phyloP scores from a whole-genome alignment of 129 eudicot genomes.

The Escallonia herrerae region DNA sequence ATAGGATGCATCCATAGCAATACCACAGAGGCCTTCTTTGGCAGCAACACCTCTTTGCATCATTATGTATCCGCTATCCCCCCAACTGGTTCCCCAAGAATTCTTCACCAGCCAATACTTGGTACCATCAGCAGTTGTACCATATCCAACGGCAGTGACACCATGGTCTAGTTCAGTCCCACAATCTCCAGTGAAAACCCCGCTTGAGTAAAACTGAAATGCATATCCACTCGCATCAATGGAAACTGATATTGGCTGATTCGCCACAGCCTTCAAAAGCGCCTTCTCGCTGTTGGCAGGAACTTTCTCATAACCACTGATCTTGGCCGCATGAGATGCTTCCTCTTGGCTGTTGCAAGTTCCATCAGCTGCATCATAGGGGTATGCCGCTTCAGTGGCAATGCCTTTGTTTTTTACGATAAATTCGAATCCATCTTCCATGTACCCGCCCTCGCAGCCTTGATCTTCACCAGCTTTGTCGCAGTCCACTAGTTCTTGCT shows the following conservation, averaged over 20 bases:
- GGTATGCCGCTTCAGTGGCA: constrained; percentile 34
- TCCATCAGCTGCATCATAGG: constrained; percentile 16
- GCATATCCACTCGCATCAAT: constrained; percentile 17
- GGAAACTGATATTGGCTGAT: constrained; percentile 24
- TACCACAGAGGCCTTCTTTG: constrained; percentile 38
- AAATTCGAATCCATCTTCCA: constrained; percentile 35
- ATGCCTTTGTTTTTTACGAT: constrained; percentile 37
- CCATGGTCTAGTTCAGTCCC: constrained; percentile 27
- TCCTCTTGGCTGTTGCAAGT: constrained; percentile 24
- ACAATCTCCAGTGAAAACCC: constrained; percentile 25
- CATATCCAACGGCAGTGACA: constrained; percentile 26
- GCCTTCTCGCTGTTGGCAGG: too few species aligned
- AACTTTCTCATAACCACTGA: too few species aligned
- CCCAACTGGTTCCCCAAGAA: constrained; percentile 37
- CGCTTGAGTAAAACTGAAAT: constrained; percentile 20
- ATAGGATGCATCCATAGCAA: constrained; percentile 37
- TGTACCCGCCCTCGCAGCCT: constrained; percentile 45
- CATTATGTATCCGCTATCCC: constrained; percentile 43
- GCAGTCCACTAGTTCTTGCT: constrained; percentile 51
- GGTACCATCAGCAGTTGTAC: constrained; percentile 6
- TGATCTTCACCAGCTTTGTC: constrained; percentile 21
- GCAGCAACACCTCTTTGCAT: constrained; percentile 33
- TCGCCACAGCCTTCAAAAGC: too few species aligned
- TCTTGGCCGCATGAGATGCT: background rate
- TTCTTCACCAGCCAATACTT: constrained; percentile 33